Percentiles rank a stretch among this genome's conserved stretches.
phyloP scores from a whole-genome alignment of 352 stramenopile genomes.

The Pythium coloratum region DNA sequence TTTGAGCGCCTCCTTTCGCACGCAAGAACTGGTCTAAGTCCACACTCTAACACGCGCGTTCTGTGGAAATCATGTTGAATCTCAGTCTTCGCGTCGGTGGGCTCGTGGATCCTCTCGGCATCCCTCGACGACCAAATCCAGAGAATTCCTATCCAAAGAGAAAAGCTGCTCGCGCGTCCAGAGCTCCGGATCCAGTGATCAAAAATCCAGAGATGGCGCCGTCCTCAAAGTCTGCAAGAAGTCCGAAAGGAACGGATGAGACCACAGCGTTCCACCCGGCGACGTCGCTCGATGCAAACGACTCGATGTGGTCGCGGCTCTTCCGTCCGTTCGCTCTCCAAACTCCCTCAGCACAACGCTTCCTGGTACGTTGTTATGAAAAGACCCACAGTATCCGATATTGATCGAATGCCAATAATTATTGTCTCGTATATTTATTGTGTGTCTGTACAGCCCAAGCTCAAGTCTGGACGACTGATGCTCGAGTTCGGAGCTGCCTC shows the following conservation, averaged over 20 bases:
- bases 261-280: slow-evolving; percentile 19
- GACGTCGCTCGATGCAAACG: slow-evolving; percentile 10
- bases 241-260: slow-evolving; percentile 6
- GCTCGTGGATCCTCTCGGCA: neutral
- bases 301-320: slow-evolving; percentile 53
- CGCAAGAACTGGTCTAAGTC: neutral
- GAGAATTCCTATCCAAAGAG: neutral
- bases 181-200: slow-evolving; percentile 3
- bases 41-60: neutral
- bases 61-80: slow-evolving; percentile 1
- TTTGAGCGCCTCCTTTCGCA: neutral
- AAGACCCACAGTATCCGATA: slow-evolving; percentile 5
- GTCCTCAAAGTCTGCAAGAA: neutral
- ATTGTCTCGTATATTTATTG: slow-evolving; percentile 1
- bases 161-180: neutral
- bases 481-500: slow-evolving; percentile 50
- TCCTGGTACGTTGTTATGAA: slow-evolving; percentile 33
- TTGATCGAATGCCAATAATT: neutral
- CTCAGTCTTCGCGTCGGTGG: neutral
- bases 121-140: neutral
- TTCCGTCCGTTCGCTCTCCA: slow-evolving; percentile 46
- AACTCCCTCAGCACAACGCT: slow-evolving; percentile 35
- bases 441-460: slow-evolving; percentile 42
- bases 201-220: slow-evolving; percentile 7
- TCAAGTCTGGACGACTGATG: slow-evolving; percentile 57